phyloP scores from a whole-genome alignment of 495 filamentous ascomycete species.

The Penicillium cinerascens region DNA sequence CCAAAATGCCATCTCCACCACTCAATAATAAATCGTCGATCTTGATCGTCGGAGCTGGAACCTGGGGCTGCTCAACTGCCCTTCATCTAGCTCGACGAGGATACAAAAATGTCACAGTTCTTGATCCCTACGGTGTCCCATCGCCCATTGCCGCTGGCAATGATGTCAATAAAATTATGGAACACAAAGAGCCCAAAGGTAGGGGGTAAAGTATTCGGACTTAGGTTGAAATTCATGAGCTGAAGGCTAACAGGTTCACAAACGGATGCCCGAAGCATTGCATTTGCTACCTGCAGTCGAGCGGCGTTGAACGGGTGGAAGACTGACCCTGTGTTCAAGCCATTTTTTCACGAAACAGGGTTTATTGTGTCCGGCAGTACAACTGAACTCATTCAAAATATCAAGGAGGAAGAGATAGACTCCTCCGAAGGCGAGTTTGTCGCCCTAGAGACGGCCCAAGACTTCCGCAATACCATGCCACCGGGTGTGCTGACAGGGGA shows the following conservation, averaged over 20 bases:
- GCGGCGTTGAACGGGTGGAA: conserved; percentile 45
- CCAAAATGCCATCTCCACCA: conserved; percentile 9
- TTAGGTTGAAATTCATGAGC: conserved; percentile 1
- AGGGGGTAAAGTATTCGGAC: neutral
- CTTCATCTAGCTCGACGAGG: conserved; percentile 48
- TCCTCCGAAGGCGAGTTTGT: conserved; percentile 23
- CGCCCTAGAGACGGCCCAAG: conserved; percentile 32
- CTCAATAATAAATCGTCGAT: conserved; percentile 22
- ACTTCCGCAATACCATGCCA: conserved; percentile 51
- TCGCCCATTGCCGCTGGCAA: conserved; percentile 53
- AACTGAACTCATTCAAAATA: conserved; percentile 31
- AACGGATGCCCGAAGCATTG: conserved; percentile 29
- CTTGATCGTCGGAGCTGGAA: conserved; percentile 46
- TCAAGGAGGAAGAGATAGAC: conserved; percentile 34
- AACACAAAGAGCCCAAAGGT: conserved; percentile 45
- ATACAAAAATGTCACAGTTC: conserved; percentile 44
- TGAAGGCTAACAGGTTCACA: conserved; percentile 8
- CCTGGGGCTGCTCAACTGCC: conserved; percentile 53
- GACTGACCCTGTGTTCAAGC: conserved; percentile 44
- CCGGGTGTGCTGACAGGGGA: conserved; percentile 47
- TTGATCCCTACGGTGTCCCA: conserved; percentile 44
- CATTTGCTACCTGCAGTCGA: conserved; percentile 32
- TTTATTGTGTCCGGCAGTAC: conserved; percentile 44
- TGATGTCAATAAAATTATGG: conserved; percentile 56
- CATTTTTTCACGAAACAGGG: conserved; percentile 49